phyloP scores from a whole-genome alignment of 805 yeast species.

The Kluyveromyces nonfermentans region DNA sequence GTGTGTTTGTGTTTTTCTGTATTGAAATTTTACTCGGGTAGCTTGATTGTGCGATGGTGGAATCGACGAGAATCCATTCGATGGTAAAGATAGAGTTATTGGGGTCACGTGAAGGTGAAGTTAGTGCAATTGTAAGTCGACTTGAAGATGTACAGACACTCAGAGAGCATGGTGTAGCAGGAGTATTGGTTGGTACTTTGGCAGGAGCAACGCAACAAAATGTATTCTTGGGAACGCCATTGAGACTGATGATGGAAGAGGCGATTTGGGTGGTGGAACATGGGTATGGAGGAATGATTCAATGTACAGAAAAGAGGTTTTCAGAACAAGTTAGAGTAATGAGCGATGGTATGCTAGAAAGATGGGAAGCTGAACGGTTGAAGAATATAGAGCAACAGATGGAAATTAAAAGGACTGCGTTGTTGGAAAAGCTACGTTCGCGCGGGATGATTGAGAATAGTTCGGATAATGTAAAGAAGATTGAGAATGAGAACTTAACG shows the following conservation, averaged over 20 bases:
- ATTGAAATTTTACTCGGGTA: neutral
- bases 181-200: constrained; percentile 73
- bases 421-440: constrained; percentile 15
- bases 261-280: constrained; percentile 49
- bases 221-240: constrained; percentile 74
- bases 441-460: constrained; percentile 6
- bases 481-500: constrained; percentile 2
- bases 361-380: neutral
- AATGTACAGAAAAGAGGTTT: neutral
- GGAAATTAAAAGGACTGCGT: constrained; percentile 4
- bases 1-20: too few relatives aligned
- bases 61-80: neutral
- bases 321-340: neutral
- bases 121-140: constrained; percentile 49
- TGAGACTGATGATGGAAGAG: constrained; percentile 67
- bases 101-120: constrained; percentile 16
- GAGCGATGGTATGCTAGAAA: neutral
- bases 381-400: neutral
- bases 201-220: constrained; percentile 93
- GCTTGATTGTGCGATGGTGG: neutral
- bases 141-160: constrained; percentile 43
- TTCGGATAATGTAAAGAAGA: neutral
- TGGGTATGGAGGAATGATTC: constrained; percentile 27
- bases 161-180: constrained; percentile 58
- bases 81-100: constrained; percentile 26